Evolutionary conservation across 768 basidiomycete species (phyloP), one percentile per base, ranked within the genome.

Genomic region (Zangia roseola): DNA sequence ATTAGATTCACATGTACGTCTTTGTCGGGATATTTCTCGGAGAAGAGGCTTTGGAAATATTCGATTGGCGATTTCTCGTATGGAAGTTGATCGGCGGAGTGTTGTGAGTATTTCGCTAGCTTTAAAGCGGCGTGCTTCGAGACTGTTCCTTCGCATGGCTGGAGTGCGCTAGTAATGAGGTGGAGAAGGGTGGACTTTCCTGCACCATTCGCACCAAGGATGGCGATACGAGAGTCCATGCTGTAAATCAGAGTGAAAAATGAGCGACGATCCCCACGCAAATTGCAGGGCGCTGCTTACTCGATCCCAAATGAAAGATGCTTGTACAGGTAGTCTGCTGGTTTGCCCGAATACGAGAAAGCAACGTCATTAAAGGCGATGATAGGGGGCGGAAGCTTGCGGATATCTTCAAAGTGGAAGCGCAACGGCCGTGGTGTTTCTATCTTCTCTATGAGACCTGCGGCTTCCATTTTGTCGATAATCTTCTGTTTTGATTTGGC

Each of bases 401-500:
- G 77, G 54, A 97, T 83, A 60, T 95, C 93, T 70, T 98, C 95
- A 61, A 98, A 99, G 79, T 95, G 86, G 82, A 98, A 99, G 43
- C 83, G 77, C 28, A 99, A 76, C 14, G 82, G 81, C 58, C 81
- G 83, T 30, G 79, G 77, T 4, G 68, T 67, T 64, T 94, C 92
- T 50, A 97, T 74, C 73, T 92, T 93, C 71, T 99, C 92, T 64
- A 99, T 80, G 36, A 99, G 79, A 54, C 95, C 95, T 13, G 94
- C 95, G 23, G 95, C 95, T 77, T 99, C 97, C 95, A 99, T 99
- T 82, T 99, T 99, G 79, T 99, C 95, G 71, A 99, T 95, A 55
- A 99, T 98, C 81, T 99, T 99, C 71, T 99, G 95, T 70, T 99
- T 99, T 43, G 94, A 97, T 74, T 99, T 97, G 58, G 95, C 95